These are phyloP conservation scores for Pythium monospermum DNA, from an alignment of 352 stramenopile genomes.

Conservation along the genomic window DNA sequence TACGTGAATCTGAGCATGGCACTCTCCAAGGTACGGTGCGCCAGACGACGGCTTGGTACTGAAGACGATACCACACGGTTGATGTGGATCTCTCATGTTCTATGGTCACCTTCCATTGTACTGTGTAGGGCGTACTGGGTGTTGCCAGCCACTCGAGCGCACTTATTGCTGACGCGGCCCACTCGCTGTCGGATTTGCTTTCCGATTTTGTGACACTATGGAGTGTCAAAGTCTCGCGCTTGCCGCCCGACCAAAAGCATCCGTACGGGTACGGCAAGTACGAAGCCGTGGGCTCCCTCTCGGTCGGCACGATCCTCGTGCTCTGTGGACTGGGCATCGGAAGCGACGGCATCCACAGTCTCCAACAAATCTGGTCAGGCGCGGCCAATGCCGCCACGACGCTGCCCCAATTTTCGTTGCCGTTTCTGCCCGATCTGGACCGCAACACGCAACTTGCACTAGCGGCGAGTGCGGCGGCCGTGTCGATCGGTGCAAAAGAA, in stretches of 20 bases:
- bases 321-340: constrained; percentile 67
- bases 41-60: too few species aligned
- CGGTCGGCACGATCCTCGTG: constrained; percentile 81
- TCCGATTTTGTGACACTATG: constrained; percentile 96
- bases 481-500: constrained; percentile 94
- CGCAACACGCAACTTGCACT: constrained; percentile 55
- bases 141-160: constrained; percentile 83
- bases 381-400: constrained; percentile 10
- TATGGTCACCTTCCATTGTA: not conserved
- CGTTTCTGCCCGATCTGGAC: constrained; percentile 55
- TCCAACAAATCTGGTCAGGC: constrained; percentile 64
- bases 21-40: constrained; percentile 69
- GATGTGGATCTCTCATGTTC: not conserved
- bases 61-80: not conserved
- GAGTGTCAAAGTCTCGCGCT: constrained; percentile 86
- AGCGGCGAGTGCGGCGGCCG: constrained; percentile 75
- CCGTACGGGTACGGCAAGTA: constrained; percentile 89
- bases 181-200: constrained; percentile 95
- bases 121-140: constrained; percentile 58
- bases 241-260: constrained; percentile 93
- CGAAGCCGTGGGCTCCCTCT: constrained; percentile 84
- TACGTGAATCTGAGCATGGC: constrained; percentile 92
- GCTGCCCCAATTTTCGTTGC: constrained; percentile 34
- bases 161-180: constrained; percentile 93
- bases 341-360: constrained; percentile 57